These are phyloP conservation scores for Cadophora sp. DNA, from an alignment of 2,329 filamentous ascomycete species.

Conservation along the genomic window DNA sequence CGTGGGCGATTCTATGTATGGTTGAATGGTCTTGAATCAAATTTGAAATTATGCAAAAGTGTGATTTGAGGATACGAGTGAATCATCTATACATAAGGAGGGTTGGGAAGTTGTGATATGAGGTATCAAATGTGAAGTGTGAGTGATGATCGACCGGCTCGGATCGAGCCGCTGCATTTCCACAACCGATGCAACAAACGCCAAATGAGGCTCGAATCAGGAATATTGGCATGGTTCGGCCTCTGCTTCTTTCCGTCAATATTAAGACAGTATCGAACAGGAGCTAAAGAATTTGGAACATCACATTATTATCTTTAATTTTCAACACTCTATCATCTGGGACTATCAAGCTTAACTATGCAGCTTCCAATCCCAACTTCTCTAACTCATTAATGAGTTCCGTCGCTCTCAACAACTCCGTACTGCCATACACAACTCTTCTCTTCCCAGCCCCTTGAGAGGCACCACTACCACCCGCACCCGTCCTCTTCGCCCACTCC, in stretches of 20 bases:
- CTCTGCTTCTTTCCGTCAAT: not conserved
- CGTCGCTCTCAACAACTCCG: conserved; percentile 75
- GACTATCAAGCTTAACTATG: conserved; percentile 2
- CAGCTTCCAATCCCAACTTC: conserved; percentile 62
- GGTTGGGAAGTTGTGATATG: not conserved
- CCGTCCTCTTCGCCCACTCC: conserved; percentile 89
- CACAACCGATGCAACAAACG: not conserved
- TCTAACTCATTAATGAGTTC: conserved; percentile 72
- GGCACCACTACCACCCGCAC: conserved; percentile 49
- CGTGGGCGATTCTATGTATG: too few species aligned
- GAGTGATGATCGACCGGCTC: conserved; percentile 3
- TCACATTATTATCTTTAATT: not conserved
- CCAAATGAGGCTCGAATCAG: not conserved
- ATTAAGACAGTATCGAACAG: not conserved
- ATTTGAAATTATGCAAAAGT: too few species aligned
- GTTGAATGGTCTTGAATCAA: too few species aligned
- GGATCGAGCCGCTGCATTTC: not conserved
- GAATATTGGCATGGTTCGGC: not conserved
- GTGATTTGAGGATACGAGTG: too few species aligned
- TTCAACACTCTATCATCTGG: not conserved
- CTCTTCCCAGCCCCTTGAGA: conserved; percentile 69
- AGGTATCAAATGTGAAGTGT: not conserved
- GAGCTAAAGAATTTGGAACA: not conserved
- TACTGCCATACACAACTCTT: conserved; percentile 93
- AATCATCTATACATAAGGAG: too few species aligned